phyloP scores from a whole-genome alignment of 164 flowering plant species.

The Amborella trichopoda region DNA sequence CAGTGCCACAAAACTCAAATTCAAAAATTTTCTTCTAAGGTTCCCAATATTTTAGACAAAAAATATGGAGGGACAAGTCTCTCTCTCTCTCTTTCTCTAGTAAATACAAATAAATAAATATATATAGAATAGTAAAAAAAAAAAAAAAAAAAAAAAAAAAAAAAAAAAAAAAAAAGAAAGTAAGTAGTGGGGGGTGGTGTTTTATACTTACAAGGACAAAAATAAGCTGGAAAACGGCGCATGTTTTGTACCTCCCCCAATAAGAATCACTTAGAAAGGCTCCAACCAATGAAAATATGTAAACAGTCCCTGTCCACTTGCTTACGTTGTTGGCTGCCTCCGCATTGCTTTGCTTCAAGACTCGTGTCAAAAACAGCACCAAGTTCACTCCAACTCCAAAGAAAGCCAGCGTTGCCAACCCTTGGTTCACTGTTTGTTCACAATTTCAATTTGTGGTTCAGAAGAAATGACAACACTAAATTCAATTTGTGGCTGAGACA shows the following conservation, averaged over 20 bases:
- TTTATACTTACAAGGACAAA: slow-evolving; percentile 54
- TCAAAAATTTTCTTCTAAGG: too few relatives aligned
- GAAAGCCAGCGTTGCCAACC: slow-evolving; percentile 83
- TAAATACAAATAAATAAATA: background rate
- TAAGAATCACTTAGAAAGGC: slow-evolving; percentile 95
- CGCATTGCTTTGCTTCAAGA: slow-evolving; percentile 62
- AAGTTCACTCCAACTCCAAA: slow-evolving; percentile 93
- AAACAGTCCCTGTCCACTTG: slow-evolving; percentile 97
- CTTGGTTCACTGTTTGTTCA: slow-evolving; percentile 84
- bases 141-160: background rate
- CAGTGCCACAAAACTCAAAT: too few relatives aligned
- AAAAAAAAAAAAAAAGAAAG: background rate
- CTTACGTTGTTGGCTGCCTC: slow-evolving; percentile 89
- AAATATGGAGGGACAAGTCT: too few relatives aligned
- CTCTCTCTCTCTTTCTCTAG: too few relatives aligned
- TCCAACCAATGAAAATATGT: slow-evolving; percentile 85
- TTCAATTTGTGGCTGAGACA: too few relatives aligned
- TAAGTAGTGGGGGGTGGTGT: background rate
- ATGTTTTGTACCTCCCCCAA: slow-evolving; percentile 94
- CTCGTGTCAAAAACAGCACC: slow-evolving; percentile 85
- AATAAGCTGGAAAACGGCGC: slow-evolving; percentile 77
- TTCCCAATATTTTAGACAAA: too few relatives aligned
- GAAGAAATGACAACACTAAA: too few relatives aligned
- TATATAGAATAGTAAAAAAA: too few relatives aligned
- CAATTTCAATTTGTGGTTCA: too few relatives aligned